Percentiles rank a stretch among this genome's conserved stretches.
phyloP scores from a whole-genome alignment of 1,284 basidiomycete genomes.

The Xanthoconium separans region DNA sequence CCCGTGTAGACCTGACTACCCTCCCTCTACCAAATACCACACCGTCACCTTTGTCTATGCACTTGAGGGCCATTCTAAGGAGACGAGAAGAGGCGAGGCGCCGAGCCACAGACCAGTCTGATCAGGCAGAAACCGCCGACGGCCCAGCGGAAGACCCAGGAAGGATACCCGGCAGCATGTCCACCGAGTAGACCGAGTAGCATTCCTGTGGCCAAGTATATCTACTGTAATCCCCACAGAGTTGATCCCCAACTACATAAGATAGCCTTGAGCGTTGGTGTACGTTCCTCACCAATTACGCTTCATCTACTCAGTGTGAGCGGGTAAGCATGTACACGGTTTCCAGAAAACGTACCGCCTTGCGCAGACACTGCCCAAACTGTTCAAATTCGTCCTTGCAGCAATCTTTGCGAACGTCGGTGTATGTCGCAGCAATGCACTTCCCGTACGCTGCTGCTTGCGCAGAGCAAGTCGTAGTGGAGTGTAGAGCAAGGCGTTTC shows the following conservation, averaged over 20 bases:
- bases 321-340: background rate
- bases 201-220: slow-evolving; percentile 17
- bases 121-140: slow-evolving; percentile 22
- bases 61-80: slow-evolving; percentile 52
- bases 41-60: slow-evolving; percentile 48
- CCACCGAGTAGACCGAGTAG: slow-evolving; percentile 33
- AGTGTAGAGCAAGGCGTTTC: slow-evolving; percentile 60
- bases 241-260: slow-evolving; percentile 9
- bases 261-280: background rate
- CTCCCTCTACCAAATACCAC: slow-evolving; percentile 64
- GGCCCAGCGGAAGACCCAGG: slow-evolving; percentile 17
- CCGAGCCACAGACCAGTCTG: slow-evolving; percentile 29
- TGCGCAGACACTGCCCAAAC: slow-evolving; percentile 72
- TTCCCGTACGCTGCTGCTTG: slow-evolving; percentile 76
- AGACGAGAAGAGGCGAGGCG: slow-evolving; percentile 42
- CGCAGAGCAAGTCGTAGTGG: slow-evolving; percentile 66
- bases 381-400: slow-evolving; percentile 77
- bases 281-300: slow-evolving; percentile 50
- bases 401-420: slow-evolving; percentile 72
- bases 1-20: slow-evolving; percentile 34
- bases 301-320: slow-evolving; percentile 53
- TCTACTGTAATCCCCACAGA: slow-evolving; percentile 20
- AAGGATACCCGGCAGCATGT: slow-evolving; percentile 46
- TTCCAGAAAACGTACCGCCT: slow-evolving; percentile 50
- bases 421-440: slow-evolving; percentile 75